Evolutionary conservation across 345 rosid genomes (phyloP).

Genomic region (Syzygium jambos): DNA sequence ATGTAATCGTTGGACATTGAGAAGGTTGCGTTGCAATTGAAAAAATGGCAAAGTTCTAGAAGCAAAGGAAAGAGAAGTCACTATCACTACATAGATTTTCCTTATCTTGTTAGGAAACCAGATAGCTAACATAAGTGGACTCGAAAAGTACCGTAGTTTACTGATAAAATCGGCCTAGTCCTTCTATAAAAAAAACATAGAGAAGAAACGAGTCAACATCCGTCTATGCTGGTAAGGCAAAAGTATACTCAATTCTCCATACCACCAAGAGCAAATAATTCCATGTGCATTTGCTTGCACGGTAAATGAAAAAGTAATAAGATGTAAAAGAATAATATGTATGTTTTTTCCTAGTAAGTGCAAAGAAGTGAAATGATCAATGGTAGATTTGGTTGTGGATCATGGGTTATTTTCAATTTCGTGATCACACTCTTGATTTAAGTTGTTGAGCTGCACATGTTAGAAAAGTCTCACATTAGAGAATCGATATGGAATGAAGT

Average conservation of each 20-base stretch:
- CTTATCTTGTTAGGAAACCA: not conserved
- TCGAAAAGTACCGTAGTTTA: not conserved
- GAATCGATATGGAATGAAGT: fast-evolving
- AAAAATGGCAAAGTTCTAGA: not conserved
- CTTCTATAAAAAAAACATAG: not conserved
- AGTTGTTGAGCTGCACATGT: not conserved
- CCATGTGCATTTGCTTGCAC: not conserved
- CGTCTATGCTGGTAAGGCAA: not conserved
- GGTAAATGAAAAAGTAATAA: not conserved
- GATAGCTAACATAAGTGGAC: not conserved
- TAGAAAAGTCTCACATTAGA: not conserved
- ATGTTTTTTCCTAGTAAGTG: not conserved
- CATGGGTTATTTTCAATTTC: not conserved
- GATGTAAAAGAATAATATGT: not conserved
- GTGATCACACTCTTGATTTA: not conserved
- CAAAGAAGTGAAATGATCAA: not conserved
- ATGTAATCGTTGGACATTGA: not conserved
- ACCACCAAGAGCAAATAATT: not conserved
- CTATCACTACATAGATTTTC: not conserved
- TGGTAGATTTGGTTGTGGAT: not conserved
- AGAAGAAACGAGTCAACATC: not conserved
- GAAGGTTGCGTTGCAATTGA: not conserved
- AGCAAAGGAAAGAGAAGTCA: not conserved
- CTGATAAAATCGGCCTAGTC: not conserved
- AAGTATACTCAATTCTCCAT: not conserved